phyloP scores from a whole-genome alignment of 768 basidiomycete genomes.

The Paxillus rubicundulus region DNA sequence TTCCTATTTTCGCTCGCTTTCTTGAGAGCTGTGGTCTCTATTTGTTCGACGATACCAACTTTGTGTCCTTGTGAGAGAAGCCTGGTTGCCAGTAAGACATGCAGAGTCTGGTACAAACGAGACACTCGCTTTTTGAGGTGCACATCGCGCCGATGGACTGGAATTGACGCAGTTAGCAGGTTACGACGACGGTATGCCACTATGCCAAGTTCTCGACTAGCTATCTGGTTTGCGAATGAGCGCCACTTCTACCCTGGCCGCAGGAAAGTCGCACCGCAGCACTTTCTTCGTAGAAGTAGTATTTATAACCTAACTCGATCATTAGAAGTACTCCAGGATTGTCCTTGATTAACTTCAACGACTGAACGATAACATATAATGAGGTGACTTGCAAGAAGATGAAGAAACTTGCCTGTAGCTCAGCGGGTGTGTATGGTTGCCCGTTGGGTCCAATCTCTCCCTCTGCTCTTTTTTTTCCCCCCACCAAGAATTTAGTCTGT shows the following conservation, averaged over 20 bases:
- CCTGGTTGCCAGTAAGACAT: constrained; percentile 33
- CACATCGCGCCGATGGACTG: constrained; percentile 61
- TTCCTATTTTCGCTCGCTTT: constrained; percentile 76
- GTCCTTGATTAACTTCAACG: constrained; percentile 56
- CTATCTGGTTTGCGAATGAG: constrained; percentile 46
- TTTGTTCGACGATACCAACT: constrained; percentile 81
- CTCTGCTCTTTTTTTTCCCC: constrained; percentile 34
- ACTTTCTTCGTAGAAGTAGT: constrained; percentile 80
- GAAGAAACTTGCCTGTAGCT: constrained; percentile 53
- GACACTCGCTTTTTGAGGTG: constrained; percentile 69
- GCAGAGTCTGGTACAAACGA: background rate
- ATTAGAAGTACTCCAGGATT: constrained; percentile 68
- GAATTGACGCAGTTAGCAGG: constrained; percentile 73
- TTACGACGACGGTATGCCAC: constrained; percentile 70
- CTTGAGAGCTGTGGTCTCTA: constrained; percentile 87
- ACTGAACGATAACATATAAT: constrained; percentile 14
- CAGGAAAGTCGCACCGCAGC: constrained; percentile 52
- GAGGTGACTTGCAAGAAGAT: background rate
- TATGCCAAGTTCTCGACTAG: constrained; percentile 76
- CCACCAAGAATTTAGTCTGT: constrained; percentile 23
- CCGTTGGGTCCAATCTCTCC: constrained; percentile 64
- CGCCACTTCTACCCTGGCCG: background rate
- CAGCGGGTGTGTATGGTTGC: constrained; percentile 70
- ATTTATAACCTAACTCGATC: constrained; percentile 84
- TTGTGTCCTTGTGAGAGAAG: constrained; percentile 76